phyloP scores from a whole-genome alignment of 257 asterid genomes.

The Solanum piurae region DNA sequence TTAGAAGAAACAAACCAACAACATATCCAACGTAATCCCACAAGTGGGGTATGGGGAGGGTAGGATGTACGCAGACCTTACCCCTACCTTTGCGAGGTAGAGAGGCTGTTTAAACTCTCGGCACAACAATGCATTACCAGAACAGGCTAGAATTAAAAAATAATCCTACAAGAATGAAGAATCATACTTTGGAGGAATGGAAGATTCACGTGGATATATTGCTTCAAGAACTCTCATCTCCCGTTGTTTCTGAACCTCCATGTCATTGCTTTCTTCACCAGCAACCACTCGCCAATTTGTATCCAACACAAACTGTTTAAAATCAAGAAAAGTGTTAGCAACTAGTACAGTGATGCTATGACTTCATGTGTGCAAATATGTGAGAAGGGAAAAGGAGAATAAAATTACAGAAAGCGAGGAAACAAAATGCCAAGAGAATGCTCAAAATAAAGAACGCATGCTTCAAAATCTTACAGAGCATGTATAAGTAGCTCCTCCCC shows the following conservation, averaged over 20 bases:
- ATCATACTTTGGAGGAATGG: slow-evolving; percentile 76
- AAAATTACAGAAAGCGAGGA: background rate
- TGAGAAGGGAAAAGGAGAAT: background rate
- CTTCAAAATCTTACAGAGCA: background rate
- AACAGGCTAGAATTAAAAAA: background rate
- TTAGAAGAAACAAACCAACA: background rate
- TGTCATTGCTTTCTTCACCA: slow-evolving; percentile 82
- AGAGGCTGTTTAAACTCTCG: background rate
- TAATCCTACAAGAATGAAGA: background rate
- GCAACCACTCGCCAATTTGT: slow-evolving; percentile 57
- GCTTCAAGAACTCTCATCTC: slow-evolving; percentile 86
- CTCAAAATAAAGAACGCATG: background rate
- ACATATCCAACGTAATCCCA: background rate
- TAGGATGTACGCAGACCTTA: background rate
- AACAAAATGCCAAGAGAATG: background rate
- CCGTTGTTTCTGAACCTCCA: slow-evolving; percentile 48
- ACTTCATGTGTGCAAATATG: background rate
- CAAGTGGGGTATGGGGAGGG: background rate
- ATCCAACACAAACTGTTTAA: slow-evolving; percentile 45
- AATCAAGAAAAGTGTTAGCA: background rate
- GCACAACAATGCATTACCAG: background rate
- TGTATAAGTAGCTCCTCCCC: background rate
- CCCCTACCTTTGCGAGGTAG: background rate
- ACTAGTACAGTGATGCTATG: background rate
- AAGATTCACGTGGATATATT: slow-evolving; percentile 81